Percentiles rank a stretch among this genome's conserved stretches.
Evolutionary conservation across 202 grass and related monocot species (phyloP).

Genomic region (Zizania palustris): DNA sequence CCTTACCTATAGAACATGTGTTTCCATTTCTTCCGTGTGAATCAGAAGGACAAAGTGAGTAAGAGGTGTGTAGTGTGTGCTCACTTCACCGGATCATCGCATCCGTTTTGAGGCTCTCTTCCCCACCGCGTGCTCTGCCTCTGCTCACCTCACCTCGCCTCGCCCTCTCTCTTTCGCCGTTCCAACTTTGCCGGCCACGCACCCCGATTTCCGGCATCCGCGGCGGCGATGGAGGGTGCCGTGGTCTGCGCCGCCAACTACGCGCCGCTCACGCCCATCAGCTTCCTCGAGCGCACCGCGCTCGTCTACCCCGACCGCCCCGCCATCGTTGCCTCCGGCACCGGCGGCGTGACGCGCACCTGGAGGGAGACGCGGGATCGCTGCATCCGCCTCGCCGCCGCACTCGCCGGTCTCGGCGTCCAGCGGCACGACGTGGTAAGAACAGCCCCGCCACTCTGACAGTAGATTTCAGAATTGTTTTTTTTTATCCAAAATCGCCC

Average conservation of each 20-base stretch:
- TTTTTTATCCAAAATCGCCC: background rate
- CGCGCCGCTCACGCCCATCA: conserved; percentile 76
- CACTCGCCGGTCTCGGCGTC: conserved; percentile 58
- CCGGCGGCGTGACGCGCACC: conserved; percentile 37
- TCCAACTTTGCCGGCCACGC: background rate
- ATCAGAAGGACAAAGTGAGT: no score
- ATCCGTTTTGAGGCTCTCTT: background rate
- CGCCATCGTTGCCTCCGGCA: conserved; percentile 35
- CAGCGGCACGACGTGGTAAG: conserved; percentile 60
- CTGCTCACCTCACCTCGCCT: background rate
- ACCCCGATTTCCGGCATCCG: background rate
- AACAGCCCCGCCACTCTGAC: no score
- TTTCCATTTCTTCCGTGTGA: no score
- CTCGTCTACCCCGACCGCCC: conserved; percentile 62
- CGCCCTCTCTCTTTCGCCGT: background rate
- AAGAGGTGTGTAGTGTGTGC: no score
- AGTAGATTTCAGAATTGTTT: no score
- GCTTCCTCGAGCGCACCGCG: conserved; percentile 67
- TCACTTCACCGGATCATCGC: no score
- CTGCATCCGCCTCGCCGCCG: conserved; percentile 74
- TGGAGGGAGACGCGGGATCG: conserved; percentile 67
- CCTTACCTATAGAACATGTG: no score
- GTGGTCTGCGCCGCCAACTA: conserved; percentile 70
- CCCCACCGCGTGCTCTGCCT: background rate
- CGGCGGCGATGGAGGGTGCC: conserved; percentile 56